Conservation (phyloP, 1,284 basidiomycete genomes). For the Waitea zeae region DNA sequence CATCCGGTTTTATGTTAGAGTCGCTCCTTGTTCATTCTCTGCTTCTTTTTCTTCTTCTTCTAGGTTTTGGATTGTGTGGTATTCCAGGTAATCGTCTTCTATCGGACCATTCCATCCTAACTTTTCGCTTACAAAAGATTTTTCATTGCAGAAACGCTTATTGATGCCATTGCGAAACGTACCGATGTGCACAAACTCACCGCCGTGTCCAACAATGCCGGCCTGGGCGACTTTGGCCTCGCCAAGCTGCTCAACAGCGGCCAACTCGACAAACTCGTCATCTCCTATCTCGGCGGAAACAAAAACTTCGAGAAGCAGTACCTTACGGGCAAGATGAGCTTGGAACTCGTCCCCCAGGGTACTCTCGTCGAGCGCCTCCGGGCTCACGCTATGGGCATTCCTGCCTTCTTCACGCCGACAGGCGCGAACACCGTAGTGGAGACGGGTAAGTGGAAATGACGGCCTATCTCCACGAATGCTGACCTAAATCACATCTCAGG, state of each 20-base stretch:
- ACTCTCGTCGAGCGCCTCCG: constrained; percentile 84
- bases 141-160: constrained; percentile 83
- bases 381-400: constrained; percentile 86
- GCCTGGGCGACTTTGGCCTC: not conserved
- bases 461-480: too few relatives aligned
- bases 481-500: too few relatives aligned
- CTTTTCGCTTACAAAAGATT: too few relatives aligned
- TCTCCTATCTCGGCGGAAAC: constrained; percentile 78
- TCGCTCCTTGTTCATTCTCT: constrained; percentile 3
- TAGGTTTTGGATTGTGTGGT: constrained; percentile 66
- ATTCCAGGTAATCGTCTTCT: constrained; percentile 43
- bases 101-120: not conserved
- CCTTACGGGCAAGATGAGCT: constrained; percentile 63
- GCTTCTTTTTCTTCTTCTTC: constrained; percentile 2
- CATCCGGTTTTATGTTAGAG: too few relatives aligned
- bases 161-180: constrained; percentile 58
- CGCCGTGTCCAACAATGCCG: too few relatives aligned
- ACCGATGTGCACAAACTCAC: not conserved
- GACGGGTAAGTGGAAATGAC: too few relatives aligned
- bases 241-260: constrained; percentile 61
- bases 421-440: constrained; percentile 79
- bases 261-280: constrained; percentile 70
- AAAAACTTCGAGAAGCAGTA: constrained; percentile 63
- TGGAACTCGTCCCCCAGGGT: constrained; percentile 82
- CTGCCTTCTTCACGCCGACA: constrained; percentile 51